Evolutionary conservation across 2,329 filamentous ascomycete species (phyloP), one percentile per base, ranked within the genome.

Genomic region (Fusarium marasasianum): DNA sequence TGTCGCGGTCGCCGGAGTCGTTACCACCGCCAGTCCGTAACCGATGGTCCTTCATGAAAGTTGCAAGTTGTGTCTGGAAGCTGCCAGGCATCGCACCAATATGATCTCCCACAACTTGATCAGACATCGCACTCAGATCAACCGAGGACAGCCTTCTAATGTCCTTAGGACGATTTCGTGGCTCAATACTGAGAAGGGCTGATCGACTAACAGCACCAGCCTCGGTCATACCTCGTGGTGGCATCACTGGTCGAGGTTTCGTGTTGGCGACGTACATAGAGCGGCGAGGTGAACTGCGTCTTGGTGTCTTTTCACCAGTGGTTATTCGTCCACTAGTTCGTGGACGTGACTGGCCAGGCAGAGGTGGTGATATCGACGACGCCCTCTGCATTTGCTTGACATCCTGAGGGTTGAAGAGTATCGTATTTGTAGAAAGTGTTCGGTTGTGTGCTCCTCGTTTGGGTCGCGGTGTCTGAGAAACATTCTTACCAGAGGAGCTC

Each of bases 61-160:
- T 90, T 14, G 90, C 92, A 89, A 96, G 92, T 79, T 96, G 93
- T 2, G 93, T 96, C 38, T 92, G 92, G 79, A 97, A 95, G 59
- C 93, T 95, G 13, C 91, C 92, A 1, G 93, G 91, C 48, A 94
- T 86, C 4, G 86, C 90, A 22, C 87, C 89, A 26, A 92, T 85
- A 40, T 91, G 89, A 40, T 90, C 90, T 24, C 87, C 88, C 26
- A 89, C 88, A 31, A 82, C 77, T 29, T 91, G 89, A 61, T 96
- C 94, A 9, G 93, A 95, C 43, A 93, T 91, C 12, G 94, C 86
- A 76, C 93, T 92, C 50, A 94, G 85, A 64, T 94, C 92, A 47
- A 94, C 87, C 0, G 93, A 93, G 0, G 92, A 91, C 26, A 87
- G 76, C 13, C 86, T 83, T 44, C 86, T 84, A 20, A 80, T 74